phyloP scores from a whole-genome alignment of 1,284 basidiomycete genomes.

The Ganoderma resinaceum region DNA sequence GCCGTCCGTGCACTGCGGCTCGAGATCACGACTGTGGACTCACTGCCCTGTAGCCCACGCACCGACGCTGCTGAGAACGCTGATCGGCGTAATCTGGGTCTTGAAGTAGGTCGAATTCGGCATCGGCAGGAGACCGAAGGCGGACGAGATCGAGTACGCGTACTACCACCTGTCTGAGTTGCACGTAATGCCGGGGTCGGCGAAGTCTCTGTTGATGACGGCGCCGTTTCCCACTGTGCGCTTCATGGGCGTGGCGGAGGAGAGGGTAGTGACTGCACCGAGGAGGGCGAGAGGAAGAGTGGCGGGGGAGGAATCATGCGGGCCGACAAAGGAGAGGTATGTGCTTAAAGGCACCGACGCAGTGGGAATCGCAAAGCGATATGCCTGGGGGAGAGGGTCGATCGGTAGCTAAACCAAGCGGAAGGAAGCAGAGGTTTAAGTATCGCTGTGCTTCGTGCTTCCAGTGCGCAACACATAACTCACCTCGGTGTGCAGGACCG shows the following conservation, averaged over 20 bases:
- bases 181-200: conserved; percentile 15
- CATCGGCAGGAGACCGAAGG: conserved; percentile 10
- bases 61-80: neutral
- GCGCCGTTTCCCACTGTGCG: conserved; percentile 3
- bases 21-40: neutral
- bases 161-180: conserved; percentile 15
- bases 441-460: no score
- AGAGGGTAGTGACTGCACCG: neutral
- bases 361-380: no score
- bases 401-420: no score
- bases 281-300: neutral
- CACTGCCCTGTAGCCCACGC: neutral
- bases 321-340: no score
- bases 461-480: no score
- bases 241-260: neutral
- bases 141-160: conserved; percentile 16
- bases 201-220: conserved; percentile 15
- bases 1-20: neutral
- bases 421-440: no score
- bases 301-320: no score
- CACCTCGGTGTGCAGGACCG: no score
- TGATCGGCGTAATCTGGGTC: conserved; percentile 1
- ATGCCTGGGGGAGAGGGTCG: no score
- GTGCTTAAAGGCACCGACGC: no score
- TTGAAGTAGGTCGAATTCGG: conserved; percentile 10